Conservation (phyloP, 352 stramenopile species). For the Blastocystis sp. region DNA sequence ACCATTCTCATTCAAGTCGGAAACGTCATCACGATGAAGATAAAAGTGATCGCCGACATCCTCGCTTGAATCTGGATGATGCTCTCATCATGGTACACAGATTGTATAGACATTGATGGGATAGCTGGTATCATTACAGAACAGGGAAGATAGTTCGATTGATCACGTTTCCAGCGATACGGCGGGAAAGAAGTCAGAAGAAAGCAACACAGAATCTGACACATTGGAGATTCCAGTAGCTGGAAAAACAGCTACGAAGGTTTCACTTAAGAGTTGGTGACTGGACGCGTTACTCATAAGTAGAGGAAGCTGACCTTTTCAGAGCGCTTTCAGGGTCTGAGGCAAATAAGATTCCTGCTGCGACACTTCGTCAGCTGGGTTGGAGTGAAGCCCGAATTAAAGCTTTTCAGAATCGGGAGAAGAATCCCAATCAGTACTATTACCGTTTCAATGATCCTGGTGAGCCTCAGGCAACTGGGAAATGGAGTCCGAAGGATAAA, state of each 20-base stretch:
- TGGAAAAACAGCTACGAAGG: not conserved
- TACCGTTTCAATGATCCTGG: slow-evolving; percentile 70
- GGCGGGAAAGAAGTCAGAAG: not conserved
- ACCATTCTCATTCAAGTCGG: not conserved
- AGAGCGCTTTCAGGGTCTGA: not conserved
- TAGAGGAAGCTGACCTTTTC: slow-evolving; percentile 47
- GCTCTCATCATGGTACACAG: slow-evolving; percentile 33
- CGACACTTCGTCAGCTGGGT: slow-evolving; percentile 7
- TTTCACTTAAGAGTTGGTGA: not conserved
- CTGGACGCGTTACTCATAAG: not conserved
- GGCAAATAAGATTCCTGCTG: not conserved
- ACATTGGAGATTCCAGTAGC: not conserved
- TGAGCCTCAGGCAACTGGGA: slow-evolving; percentile 68
- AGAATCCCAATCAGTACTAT: slow-evolving; percentile 71
- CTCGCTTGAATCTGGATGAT: slow-evolving; percentile 42
- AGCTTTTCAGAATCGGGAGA: slow-evolving; percentile 67
- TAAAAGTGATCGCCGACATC: not conserved
- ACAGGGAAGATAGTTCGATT: not conserved
- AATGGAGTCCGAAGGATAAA: slow-evolving; percentile 69
- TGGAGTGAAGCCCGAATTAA: slow-evolving; percentile 65
- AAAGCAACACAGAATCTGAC: not conserved
- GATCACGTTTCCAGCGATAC: not conserved
- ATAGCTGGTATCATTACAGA: not conserved
- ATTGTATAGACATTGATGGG: not conserved
- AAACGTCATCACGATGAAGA: not conserved